These are phyloP conservation scores for Bruguiera hainesii DNA, from an alignment of 441 rosid species.

Conservation along the genomic window DNA sequence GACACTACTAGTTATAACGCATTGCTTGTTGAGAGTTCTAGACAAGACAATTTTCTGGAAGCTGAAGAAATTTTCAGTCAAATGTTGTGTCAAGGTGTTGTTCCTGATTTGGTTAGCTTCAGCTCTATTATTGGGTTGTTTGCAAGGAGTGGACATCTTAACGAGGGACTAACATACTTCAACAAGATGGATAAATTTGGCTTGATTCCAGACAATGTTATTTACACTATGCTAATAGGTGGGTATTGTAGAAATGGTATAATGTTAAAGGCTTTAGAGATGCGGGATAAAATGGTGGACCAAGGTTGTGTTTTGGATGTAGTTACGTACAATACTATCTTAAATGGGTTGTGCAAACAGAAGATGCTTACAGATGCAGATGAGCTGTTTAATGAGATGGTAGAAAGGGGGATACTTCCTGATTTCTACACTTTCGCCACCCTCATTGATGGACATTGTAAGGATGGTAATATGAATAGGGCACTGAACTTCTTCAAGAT, in stretches of 20 bases:
- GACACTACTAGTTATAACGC: constrained; percentile 66
- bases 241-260: constrained; percentile 66
- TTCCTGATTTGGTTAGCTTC: constrained; percentile 71
- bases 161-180: constrained; percentile 52
- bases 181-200: constrained; percentile 49
- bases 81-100: constrained; percentile 42
- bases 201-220: constrained; percentile 60
- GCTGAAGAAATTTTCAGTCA: constrained; percentile 47
- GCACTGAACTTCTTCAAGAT: constrained; percentile 51
- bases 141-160: constrained; percentile 50
- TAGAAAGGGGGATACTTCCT: constrained; percentile 58
- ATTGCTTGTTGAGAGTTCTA: constrained; percentile 60
- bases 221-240: constrained; percentile 72
- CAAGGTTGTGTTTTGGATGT: constrained; percentile 71
- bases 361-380: constrained; percentile 71
- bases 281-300: constrained; percentile 64
- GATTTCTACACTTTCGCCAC: constrained; percentile 75
- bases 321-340: constrained; percentile 63
- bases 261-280: constrained; percentile 52
- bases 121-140: constrained; percentile 62
- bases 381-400: constrained; percentile 58
- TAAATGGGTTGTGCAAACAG: constrained; percentile 71
- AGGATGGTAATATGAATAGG: constrained; percentile 57
- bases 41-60: constrained; percentile 46
- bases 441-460: constrained; percentile 74